Conservation (phyloP, 345 rosid species). For the Acer campestre region DNA sequence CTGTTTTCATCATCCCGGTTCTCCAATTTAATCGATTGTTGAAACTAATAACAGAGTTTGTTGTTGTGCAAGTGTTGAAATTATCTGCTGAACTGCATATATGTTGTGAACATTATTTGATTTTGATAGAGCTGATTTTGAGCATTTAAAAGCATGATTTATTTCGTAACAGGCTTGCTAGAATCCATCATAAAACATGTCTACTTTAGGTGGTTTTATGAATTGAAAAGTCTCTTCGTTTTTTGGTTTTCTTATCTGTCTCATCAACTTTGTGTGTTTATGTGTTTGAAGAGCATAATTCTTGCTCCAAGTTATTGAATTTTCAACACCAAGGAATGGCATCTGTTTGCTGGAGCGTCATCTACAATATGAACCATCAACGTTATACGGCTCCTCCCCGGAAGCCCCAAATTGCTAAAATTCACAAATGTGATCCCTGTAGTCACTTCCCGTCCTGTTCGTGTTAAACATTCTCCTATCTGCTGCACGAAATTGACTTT, state of each 20-base stretch:
- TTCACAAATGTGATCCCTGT: constrained; percentile 15
- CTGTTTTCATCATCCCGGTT: neutral
- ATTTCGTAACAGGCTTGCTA: neutral
- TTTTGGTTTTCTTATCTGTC: neutral
- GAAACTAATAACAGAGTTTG: neutral
- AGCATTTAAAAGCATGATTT: neutral
- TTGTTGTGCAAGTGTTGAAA: neutral
- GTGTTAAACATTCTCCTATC: constrained; percentile 30
- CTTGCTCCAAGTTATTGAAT: constrained; percentile 15
- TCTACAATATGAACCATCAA: constrained; percentile 27
- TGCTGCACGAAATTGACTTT: constrained; percentile 55
- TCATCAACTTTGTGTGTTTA: constrained; percentile 5
- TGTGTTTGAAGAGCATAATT: constrained; percentile 15
- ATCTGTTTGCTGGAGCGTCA: constrained; percentile 41
- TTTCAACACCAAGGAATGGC: constrained; percentile 50
- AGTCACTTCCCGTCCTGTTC: constrained; percentile 19
- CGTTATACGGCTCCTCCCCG: constrained; percentile 31
- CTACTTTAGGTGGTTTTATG: neutral
- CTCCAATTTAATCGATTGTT: neutral
- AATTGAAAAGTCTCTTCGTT: neutral
- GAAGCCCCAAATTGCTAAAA: constrained; percentile 32
- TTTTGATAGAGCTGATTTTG: neutral
- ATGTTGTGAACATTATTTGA: no score
- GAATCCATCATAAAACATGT: neutral
- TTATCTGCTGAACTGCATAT: neutral